Base-by-base conservation (phyloP, 495 filamentous ascomycete species). In the Aspergillus incahuasiensis region DNA sequence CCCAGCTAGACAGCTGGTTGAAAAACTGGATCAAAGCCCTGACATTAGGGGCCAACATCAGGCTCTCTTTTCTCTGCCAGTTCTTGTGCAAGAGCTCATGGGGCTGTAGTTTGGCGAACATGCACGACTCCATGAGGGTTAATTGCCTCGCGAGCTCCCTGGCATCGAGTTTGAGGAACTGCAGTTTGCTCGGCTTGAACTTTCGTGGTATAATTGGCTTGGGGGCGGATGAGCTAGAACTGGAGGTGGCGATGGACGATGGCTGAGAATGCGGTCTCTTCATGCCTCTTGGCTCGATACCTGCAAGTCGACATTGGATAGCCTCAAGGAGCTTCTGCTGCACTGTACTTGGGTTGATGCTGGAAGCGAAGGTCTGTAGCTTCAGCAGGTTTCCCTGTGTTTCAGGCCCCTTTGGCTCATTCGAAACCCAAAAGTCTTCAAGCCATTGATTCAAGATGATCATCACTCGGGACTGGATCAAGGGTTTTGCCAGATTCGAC, bases 1-100 rank as follows among this genome's bases (percentile, higher is more conserved):
- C 91, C 92, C 91, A 96, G 66, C 95, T 96, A 18, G 92, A 94
- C 65, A 96, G 82, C 67, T 95, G 91, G 64, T 97, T 97, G 0
- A 91, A 95, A 66, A 95, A 91, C 48, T 92, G 76, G 68, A 97
- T 97, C 56, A 96, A 79, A 1, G 89, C 86, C 63, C 92, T 92
- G 55, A 96, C 86, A 63, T 83, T 22, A 85, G 77, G 11, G 9
- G 44, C 44, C 15, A 35, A 9, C 2, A 2, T 15, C 12, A 11
- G 22, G 44, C 24, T 28, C 21, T 64, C 74, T 72, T 90, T 94
- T 77, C 87, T 94, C 64, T 91, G 87, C 92, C 92, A 96, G 11
- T 86, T 89, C 77, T 97, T 96, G 69, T 91, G 91, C 43, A 96
- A 73, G 59, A 91, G 94, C 66, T 97, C 92, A 0, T 85, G 86